These are phyloP conservation scores for Liriodendron chinense DNA, from an alignment of 164 flowering plant genomes.

Conservation along the genomic window DNA sequence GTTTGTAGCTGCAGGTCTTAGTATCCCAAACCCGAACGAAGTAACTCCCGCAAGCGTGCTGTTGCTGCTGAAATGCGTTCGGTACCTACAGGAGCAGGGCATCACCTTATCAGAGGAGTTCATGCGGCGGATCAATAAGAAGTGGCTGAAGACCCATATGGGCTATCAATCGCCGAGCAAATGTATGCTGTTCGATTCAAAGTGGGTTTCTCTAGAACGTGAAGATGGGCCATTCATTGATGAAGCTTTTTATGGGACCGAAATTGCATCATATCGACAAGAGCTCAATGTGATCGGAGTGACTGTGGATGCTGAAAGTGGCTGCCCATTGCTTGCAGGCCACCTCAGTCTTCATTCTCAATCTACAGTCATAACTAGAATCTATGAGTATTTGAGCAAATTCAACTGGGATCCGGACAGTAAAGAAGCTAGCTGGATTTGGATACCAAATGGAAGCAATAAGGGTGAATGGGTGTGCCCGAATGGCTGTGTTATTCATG, in stretches of 20 bases:
- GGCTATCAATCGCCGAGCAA: conserved; percentile 48
- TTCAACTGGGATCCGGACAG: conserved; percentile 36
- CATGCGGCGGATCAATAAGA: conserved; percentile 16
- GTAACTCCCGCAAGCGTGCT: conserved; percentile 9
- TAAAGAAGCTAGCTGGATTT: conserved; percentile 29
- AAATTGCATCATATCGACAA: conserved; percentile 25
- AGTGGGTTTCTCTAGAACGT: conserved; percentile 29
- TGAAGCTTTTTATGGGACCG: conserved; percentile 50
- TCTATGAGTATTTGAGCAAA: conserved; percentile 40
- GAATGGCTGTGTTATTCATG: conserved; percentile 47
- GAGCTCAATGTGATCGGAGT: conserved; percentile 58
- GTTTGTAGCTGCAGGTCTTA: conserved; percentile 21
- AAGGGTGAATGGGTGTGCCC: conserved; percentile 47
- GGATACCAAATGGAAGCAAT: conserved; percentile 51
- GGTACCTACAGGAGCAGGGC: neutral
- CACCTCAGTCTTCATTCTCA: conserved; percentile 33
- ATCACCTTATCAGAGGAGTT: conserved; percentile 26
- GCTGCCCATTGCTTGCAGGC: conserved; percentile 41
- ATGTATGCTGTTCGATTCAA: conserved; percentile 40
- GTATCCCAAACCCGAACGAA: neutral
- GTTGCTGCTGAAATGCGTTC: conserved; percentile 18
- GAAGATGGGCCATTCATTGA: conserved; percentile 70
- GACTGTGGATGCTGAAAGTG: conserved; percentile 24
- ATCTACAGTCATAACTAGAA: conserved; percentile 29
- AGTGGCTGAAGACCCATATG: conserved; percentile 53